Percentiles rank a stretch among this genome's conserved stretches.
Conservation (phyloP, 768 basidiomycete species). For the Mycena alexandri region DNA sequence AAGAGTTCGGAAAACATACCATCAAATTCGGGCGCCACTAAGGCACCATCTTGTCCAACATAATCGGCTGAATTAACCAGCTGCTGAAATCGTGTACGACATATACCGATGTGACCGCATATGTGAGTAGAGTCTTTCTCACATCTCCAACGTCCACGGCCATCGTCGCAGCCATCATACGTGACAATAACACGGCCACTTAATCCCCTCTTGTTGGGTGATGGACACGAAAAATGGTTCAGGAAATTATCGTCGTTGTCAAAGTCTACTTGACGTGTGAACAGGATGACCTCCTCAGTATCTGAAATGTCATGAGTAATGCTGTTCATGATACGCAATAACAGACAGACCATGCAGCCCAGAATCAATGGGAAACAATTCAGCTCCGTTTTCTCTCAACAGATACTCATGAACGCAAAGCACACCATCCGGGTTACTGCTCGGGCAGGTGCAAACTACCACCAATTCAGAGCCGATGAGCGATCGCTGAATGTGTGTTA, state of each 20-base stretch:
- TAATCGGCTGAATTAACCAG: no score
- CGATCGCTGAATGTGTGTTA: conserved; percentile 8
- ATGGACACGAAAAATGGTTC: conserved; percentile 14
- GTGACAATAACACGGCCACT: conserved; percentile 3
- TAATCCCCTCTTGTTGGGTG: conserved; percentile 1
- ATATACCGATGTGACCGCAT: neutral
- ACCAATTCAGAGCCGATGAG: neutral
- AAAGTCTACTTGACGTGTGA: no score
- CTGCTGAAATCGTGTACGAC: neutral
- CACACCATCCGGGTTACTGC: neutral
- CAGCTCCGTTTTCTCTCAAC: neutral
- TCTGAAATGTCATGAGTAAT: no score
- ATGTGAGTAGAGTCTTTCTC: neutral
- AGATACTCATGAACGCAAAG: conserved; percentile 17
- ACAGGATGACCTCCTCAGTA: no score
- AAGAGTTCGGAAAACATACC: no score
- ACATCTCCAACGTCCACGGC: conserved; percentile 7
- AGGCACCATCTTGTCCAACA: no score
- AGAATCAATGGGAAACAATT: conserved; percentile 19
- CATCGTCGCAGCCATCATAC: conserved; percentile 6
- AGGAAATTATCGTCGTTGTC: no score
- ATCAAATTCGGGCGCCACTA: no score
- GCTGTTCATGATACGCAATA: no score
- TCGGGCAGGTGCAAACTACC: conserved; percentile 11
- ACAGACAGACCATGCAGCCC: no score